phyloP scores from a whole-genome alignment of 2,329 filamentous ascomycete genomes.

The Metarhizium robertsii region DNA sequence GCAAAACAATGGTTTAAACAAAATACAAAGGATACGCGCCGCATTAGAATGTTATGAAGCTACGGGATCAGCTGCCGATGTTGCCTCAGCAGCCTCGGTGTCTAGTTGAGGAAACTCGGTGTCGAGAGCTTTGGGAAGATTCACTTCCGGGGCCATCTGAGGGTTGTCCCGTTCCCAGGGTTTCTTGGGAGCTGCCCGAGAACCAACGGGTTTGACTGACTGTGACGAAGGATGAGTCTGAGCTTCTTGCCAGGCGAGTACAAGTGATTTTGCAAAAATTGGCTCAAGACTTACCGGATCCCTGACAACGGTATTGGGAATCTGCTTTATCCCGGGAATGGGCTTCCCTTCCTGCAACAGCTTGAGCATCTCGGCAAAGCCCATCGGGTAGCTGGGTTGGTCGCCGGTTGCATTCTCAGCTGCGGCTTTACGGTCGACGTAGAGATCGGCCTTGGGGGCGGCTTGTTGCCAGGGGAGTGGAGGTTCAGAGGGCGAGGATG shows the following conservation, averaged over 20 bases:
- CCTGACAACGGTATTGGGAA: constrained; percentile 68
- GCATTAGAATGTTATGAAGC: background rate
- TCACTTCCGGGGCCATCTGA: constrained; percentile 10
- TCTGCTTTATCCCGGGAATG: constrained; percentile 79
- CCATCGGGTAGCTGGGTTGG: constrained; percentile 68
- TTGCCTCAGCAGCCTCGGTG: background rate
- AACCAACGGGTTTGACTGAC: constrained; percentile 39
- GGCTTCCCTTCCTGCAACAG: constrained; percentile 74
- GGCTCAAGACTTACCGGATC: constrained; percentile 47
- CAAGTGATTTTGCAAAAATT: too few relatives aligned
- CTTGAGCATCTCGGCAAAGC: constrained; percentile 78
- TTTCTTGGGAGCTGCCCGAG: constrained; percentile 40
- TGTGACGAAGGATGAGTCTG: constrained; percentile 11
- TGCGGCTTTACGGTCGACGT: constrained; percentile 28
- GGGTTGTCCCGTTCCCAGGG: constrained; percentile 67
- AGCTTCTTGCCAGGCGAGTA: too few relatives aligned
- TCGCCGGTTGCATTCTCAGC: constrained; percentile 12
- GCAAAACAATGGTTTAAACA: background rate
- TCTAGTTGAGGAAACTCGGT: constrained; percentile 28
- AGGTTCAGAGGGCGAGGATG: background rate
- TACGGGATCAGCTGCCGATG: background rate
- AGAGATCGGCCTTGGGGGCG: constrained; percentile 38
- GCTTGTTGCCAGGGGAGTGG: constrained; percentile 37
- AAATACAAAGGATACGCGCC: background rate
- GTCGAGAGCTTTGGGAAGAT: constrained; percentile 20